Evolutionary conservation across 2,329 filamentous ascomycete species (phyloP).

Genomic region (Aspergillus arachidicola): DNA sequence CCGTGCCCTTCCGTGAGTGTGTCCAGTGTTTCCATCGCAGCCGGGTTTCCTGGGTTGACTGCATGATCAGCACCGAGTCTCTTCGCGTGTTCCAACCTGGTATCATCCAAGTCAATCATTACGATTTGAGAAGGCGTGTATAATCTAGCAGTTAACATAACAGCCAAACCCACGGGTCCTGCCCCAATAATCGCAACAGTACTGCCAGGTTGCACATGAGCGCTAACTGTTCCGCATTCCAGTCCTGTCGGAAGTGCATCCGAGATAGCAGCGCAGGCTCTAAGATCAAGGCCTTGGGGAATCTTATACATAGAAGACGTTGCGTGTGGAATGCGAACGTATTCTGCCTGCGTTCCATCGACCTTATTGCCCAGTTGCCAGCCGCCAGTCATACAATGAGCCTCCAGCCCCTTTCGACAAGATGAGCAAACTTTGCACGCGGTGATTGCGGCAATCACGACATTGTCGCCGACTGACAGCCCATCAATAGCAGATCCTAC

Average conservation of each 20-base stretch:
- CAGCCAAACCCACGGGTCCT: constrained; percentile 60
- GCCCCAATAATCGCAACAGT: constrained; percentile 59
- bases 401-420: constrained; percentile 55
- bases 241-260: constrained; percentile 61
- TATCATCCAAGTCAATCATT: constrained; percentile 54
- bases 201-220: constrained; percentile 54
- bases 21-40: constrained; percentile 44
- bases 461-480: constrained; percentile 54
- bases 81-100: constrained; percentile 51
- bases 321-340: constrained; percentile 56
- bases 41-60: constrained; percentile 42
- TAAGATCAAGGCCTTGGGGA: constrained; percentile 46
- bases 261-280: constrained; percentile 53
- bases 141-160: constrained; percentile 57
- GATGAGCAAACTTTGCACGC: constrained; percentile 55
- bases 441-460: constrained; percentile 56
- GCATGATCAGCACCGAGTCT: constrained; percentile 53
- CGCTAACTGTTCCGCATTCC: constrained; percentile 58
- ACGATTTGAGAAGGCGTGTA: constrained; percentile 57
- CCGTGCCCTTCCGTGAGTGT: constrained; percentile 54
- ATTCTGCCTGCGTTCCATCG: constrained; percentile 61
- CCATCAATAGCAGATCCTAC: constrained; percentile 48
- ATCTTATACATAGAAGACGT: constrained; percentile 52
- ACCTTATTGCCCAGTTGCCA: constrained; percentile 59
- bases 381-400: constrained; percentile 57